Conservation (phyloP, 208 protist species). For the Leptomonas seymouri region DNA sequence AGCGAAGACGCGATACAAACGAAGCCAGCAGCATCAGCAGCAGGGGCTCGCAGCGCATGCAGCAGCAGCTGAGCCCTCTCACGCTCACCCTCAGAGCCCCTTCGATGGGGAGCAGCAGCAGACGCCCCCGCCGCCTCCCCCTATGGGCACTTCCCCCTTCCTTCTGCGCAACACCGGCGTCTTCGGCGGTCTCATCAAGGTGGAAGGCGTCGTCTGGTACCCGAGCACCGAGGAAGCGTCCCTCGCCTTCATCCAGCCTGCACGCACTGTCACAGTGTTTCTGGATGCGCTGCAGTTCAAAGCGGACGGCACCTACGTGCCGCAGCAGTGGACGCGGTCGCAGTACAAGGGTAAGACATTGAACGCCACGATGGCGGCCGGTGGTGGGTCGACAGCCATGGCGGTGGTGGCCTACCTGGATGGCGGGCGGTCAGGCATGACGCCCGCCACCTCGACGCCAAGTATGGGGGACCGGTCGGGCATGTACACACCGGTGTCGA, state of each 20-base stretch:
- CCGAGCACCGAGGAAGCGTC: conserved; percentile 66
- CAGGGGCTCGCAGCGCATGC: neutral
- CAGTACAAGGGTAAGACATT: conserved; percentile 47
- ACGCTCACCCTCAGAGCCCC: too few relatives aligned
- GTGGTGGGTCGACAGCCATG: conserved; percentile 46
- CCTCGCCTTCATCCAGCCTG: conserved; percentile 79
- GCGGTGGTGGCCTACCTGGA: conserved; percentile 45
- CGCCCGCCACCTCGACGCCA: conserved; percentile 25
- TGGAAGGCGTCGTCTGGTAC: conserved; percentile 79
- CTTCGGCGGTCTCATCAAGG: conserved; percentile 70
- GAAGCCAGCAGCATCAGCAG: conserved; percentile 26
- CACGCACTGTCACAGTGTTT: conserved; percentile 68
- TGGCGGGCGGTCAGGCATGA: conserved; percentile 22
- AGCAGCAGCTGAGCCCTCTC: neutral
- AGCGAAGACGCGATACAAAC: conserved; percentile 12
- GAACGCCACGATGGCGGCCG: conserved; percentile 39
- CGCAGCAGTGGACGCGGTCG: conserved; percentile 73
- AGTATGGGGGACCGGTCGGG: conserved; percentile 30
- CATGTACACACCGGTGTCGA: conserved; percentile 24
- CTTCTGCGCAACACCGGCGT: conserved; percentile 55
- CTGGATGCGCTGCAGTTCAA: conserved; percentile 77
- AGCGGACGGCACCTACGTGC: conserved; percentile 52
- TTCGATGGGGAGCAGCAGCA: conserved; percentile 3
- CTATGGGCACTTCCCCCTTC: conserved; percentile 33
- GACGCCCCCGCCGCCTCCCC: conserved; percentile 1